These are phyloP conservation scores for Fusarium papillatum DNA, from an alignment of 2,329 filamentous ascomycete species.

Conservation along the genomic window DNA sequence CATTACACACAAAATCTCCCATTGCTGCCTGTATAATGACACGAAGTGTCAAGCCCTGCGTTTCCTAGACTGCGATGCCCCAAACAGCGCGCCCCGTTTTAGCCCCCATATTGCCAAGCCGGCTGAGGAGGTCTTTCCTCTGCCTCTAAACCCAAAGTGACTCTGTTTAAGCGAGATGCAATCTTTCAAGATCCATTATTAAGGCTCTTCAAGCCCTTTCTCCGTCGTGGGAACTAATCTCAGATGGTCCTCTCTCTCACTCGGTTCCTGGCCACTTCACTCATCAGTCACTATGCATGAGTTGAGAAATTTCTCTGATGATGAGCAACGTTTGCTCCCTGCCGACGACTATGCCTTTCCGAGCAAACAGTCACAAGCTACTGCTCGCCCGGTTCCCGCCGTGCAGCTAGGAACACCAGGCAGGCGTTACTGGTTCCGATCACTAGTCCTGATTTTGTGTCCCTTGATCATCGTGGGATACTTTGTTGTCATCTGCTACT, in stretches of 20 bases:
- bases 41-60: rapidly evolving
- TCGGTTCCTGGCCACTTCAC: not conserved
- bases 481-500: not conserved
- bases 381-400: not conserved
- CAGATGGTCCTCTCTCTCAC: not conserved
- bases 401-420: not conserved
- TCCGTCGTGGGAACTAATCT: not conserved
- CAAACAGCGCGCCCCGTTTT: not conserved
- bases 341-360: not conserved
- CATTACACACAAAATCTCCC: too few species aligned
- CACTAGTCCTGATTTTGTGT: not conserved
- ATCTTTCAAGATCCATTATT: not conserved
- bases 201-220: not conserved
- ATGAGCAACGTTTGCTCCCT: constrained; percentile 3
- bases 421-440: not conserved
- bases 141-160: not conserved
- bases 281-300: not conserved
- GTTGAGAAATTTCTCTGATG: not conserved
- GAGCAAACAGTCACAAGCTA: not conserved
- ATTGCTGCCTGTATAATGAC: not conserved
- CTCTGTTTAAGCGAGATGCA: not conserved
- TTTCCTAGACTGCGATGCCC: not conserved
- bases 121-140: not conserved
- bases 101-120: not conserved
- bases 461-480: not conserved